Evolutionary conservation across 1,139 yeast genomes (phyloP).

Genomic region (Yamadazyma atlantica): DNA sequence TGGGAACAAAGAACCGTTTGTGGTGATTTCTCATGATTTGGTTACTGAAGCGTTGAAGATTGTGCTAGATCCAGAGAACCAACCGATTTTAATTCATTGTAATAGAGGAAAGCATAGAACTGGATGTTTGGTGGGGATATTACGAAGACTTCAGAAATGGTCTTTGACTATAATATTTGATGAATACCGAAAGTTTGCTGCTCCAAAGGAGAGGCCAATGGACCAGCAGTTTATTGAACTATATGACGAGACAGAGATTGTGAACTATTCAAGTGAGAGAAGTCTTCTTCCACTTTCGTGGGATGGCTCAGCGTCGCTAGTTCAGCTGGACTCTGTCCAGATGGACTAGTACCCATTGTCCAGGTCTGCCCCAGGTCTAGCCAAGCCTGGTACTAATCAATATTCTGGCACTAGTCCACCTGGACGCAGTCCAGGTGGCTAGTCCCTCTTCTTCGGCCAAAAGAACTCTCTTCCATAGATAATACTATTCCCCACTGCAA

Average conservation of each 20-base stretch:
- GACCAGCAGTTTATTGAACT: slow-evolving; percentile 94
- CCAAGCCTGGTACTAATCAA: too few species aligned
- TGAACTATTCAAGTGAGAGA: slow-evolving; percentile 48
- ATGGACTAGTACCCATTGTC: too few species aligned
- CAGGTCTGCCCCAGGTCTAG: too few species aligned
- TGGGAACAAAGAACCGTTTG: slow-evolving; percentile 95
- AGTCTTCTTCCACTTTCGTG: slow-evolving; percentile 69
- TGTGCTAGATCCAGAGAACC: slow-evolving; percentile 79
- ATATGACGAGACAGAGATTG: slow-evolving; percentile 67
- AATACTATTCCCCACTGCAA: slow-evolving; percentile 63
- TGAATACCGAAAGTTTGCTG: slow-evolving; percentile 90
- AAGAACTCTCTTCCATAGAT: slow-evolving; percentile 72
- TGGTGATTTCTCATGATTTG: slow-evolving; percentile 72
- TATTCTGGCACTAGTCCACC: too few species aligned
- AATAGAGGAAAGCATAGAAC: slow-evolving; percentile 96
- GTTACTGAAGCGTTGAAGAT: slow-evolving; percentile 81
- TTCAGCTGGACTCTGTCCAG: too few species aligned
- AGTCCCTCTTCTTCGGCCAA: slow-evolving; percentile 31
- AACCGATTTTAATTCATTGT: slow-evolving; percentile 90
- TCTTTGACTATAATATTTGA: slow-evolving; percentile 90
- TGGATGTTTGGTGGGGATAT: slow-evolving; percentile 92
- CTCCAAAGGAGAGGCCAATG: slow-evolving; percentile 91
- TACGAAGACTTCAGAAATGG: slow-evolving; percentile 88
- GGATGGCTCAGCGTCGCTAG: too few species aligned
- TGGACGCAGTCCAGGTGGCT: too few species aligned